Evolutionary conservation across 2,329 filamentous ascomycete species (phyloP).

Genomic region (Neofusicoccum cordaticola): DNA sequence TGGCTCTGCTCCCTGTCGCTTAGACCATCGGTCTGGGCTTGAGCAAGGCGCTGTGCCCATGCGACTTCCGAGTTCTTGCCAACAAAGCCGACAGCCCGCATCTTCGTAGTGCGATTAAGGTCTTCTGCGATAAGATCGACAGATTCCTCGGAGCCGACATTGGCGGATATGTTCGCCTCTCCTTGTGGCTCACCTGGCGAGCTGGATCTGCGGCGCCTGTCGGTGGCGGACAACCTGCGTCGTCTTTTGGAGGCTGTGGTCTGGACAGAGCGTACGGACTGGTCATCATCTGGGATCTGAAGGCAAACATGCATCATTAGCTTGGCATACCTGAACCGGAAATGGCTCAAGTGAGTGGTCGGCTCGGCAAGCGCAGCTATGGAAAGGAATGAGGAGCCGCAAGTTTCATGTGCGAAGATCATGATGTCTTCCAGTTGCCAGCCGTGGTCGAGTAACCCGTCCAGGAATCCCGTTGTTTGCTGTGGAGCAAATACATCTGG

Average conservation of each 20-base stretch:
- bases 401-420: too few species aligned
- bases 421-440: too few species aligned
- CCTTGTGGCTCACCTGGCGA: constrained; percentile 19
- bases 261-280: not conserved
- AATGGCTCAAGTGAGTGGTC: not conserved
- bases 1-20: not conserved
- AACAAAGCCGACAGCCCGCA: constrained; percentile 28
- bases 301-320: not conserved
- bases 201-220: constrained; percentile 16
- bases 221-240: constrained; percentile 17
- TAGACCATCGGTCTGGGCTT: constrained; percentile 18
- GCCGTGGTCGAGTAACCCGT: too few species aligned
- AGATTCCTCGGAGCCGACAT: constrained; percentile 27
- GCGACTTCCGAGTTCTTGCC: constrained; percentile 26
- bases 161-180: constrained; percentile 26
- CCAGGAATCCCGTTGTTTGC: too few species aligned
- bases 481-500: too few species aligned
- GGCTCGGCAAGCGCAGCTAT: not conserved
- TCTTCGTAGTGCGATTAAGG: constrained; percentile 22
- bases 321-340: not conserved
- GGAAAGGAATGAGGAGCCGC: not conserved
- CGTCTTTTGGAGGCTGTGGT: not conserved
- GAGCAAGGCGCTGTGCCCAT: constrained; percentile 28
- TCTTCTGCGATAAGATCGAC: constrained; percentile 27
- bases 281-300: constrained; percentile 2